Percentiles rank a stretch among this genome's conserved stretches.
These are phyloP conservation scores for Juglanconis sp. DNA, from an alignment of 2,329 filamentous ascomycete genomes.

Conservation along the genomic window DNA sequence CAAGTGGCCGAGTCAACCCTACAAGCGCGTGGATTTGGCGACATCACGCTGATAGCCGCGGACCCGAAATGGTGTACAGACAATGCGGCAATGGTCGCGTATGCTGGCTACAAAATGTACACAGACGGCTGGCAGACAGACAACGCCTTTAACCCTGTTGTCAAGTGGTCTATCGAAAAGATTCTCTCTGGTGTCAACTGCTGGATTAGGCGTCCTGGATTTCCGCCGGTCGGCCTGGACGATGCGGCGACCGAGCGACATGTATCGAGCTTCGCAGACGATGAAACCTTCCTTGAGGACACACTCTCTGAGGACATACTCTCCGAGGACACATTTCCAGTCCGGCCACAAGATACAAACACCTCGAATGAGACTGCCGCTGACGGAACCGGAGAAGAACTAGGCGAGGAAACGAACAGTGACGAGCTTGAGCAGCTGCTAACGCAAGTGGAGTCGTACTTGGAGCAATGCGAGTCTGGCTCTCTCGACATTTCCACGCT, in stretches of 20 bases:
- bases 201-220: slow-evolving; percentile 32
- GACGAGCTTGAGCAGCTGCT: neutral
- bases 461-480: neutral
- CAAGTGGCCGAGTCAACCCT: slow-evolving; percentile 59
- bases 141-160: slow-evolving; percentile 56
- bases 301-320: no score
- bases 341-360: neutral
- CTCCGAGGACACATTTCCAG: neutral
- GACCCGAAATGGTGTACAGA: slow-evolving; percentile 80
- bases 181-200: slow-evolving; percentile 57
- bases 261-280: neutral
- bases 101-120: slow-evolving; percentile 92
- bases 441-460: neutral
- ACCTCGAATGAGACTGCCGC: neutral
- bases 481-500: neutral
- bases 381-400: neutral
- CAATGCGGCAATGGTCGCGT: slow-evolving; percentile 97
- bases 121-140: slow-evolving; percentile 68
- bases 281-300: neutral
- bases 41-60: slow-evolving; percentile 68
- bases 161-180: slow-evolving; percentile 71
- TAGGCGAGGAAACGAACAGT: neutral
- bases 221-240: neutral
- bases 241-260: neutral
- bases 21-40: slow-evolving; percentile 60